A percentile compares a stretch with the other conserved stretches of the same genome.
Conservation (phyloP, 208 protist species). For the Herpetomonas muscarum region DNA sequence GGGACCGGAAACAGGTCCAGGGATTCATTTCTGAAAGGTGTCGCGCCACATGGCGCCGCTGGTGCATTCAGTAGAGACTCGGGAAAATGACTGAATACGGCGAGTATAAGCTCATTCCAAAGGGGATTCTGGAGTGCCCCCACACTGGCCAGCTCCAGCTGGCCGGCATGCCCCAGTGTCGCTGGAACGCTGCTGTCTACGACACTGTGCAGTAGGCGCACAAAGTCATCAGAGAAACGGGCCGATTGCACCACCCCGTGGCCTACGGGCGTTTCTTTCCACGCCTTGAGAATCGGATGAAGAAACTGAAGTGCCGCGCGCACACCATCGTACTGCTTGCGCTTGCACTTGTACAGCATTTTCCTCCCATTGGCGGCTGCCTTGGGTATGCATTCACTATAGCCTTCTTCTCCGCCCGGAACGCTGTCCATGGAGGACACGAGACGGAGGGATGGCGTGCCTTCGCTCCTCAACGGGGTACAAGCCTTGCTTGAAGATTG, state of each 20-base stretch:
- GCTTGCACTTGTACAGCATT: slow-evolving; percentile 14
- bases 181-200: not conserved
- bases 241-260: no score
- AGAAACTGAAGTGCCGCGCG: slow-evolving; percentile 22
- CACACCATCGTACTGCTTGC: slow-evolving; percentile 22
- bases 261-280: not conserved
- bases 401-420: no score
- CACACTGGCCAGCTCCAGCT: not conserved
- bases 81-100: not conserved
- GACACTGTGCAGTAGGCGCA: no score
- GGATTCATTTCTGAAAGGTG: not conserved
- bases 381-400: no score
- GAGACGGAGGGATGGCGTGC: no score
- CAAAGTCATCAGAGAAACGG: no score
- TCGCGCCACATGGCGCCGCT: no score
- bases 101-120: not conserved
- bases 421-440: no score
- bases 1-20: not conserved
- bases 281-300: not conserved
- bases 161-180: not conserved
- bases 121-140: not conserved
- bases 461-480: no score
- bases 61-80: not conserved
- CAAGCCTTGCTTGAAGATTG: no score
- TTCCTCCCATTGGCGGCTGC: not conserved